phyloP scores from a whole-genome alignment of 345 rosid genomes.

The Rhizophora apiculata region DNA sequence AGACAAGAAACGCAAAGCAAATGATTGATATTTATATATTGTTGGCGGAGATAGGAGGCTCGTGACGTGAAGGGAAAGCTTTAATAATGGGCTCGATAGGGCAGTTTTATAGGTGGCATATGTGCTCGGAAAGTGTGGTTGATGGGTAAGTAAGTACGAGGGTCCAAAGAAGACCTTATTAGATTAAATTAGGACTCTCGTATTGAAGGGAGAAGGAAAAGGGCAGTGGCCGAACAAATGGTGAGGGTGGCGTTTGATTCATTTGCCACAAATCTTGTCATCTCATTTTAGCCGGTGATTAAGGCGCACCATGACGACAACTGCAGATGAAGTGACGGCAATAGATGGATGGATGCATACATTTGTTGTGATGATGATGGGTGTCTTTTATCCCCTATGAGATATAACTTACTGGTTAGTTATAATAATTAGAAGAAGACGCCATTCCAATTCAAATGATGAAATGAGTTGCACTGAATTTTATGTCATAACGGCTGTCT shows the following conservation, averaged over 20 bases:
- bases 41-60: conserved; percentile 30
- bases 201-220: neutral
- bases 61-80: conserved; percentile 31
- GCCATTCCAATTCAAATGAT: neutral
- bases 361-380: no score
- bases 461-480: conserved; percentile 11
- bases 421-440: no score
- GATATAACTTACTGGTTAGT: no score
- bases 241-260: conserved; percentile 10
- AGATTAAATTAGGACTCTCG: conserved; percentile 9
- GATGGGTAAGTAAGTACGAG: conserved; percentile 17
- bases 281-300: no score
- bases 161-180: conserved; percentile 8
- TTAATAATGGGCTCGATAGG: conserved; percentile 21
- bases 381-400: no score
- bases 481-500: neutral
- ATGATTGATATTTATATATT: conserved; percentile 36
- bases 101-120: conserved; percentile 29
- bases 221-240: conserved; percentile 2
- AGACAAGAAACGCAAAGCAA: conserved; percentile 33
- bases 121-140: conserved; percentile 17
- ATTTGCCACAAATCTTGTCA: no score
- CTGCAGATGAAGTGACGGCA: no score
- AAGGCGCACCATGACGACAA: no score
- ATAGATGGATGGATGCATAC: no score